Conservation (phyloP, 176 grass and related monocot genomes). For the Juncus inflexus region DNA sequence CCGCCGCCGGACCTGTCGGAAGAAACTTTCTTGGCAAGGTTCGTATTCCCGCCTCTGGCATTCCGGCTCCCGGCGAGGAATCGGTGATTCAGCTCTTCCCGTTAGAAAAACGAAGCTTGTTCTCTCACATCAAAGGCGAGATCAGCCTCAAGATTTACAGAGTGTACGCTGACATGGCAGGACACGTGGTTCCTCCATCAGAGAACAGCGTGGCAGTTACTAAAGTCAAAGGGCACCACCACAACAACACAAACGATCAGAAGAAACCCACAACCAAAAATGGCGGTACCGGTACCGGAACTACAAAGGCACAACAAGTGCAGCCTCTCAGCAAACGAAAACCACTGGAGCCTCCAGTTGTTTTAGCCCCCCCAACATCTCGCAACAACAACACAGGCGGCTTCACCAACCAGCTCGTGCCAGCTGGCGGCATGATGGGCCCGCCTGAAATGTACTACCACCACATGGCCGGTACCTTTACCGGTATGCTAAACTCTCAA, state of each 20-base stretch:
- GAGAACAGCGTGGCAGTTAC: constrained; percentile 36
- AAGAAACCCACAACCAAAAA: constrained; percentile 40
- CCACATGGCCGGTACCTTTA: constrained; percentile 29
- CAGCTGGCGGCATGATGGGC: constrained; percentile 9
- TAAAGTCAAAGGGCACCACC: constrained; percentile 27
- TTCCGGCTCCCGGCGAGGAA: constrained; percentile 62
- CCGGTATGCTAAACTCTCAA: constrained; percentile 25
- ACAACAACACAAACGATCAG: background rate
- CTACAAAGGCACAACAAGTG: background rate
- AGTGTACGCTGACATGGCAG: constrained; percentile 28
- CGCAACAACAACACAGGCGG: background rate
- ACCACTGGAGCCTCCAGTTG: constrained; percentile 27
- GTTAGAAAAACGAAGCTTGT: constrained; percentile 78
- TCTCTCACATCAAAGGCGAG: constrained; percentile 89
- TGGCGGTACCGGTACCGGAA: constrained; percentile 24
- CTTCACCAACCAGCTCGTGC: constrained; percentile 36
- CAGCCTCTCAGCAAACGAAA: constrained; percentile 24
- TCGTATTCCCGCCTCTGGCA: constrained; percentile 48
- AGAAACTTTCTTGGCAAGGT: constrained; percentile 93
- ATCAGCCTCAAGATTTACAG: constrained; percentile 91
- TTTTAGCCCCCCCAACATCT: constrained; percentile 13
- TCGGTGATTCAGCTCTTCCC: constrained; percentile 73
- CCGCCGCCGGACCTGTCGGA: background rate
- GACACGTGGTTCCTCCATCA: constrained; percentile 14
- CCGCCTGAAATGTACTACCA: constrained; percentile 57